Evolutionary conservation across 352 stramenopile species (phyloP).

Genomic region (Phytopythium kandeliae): DNA sequence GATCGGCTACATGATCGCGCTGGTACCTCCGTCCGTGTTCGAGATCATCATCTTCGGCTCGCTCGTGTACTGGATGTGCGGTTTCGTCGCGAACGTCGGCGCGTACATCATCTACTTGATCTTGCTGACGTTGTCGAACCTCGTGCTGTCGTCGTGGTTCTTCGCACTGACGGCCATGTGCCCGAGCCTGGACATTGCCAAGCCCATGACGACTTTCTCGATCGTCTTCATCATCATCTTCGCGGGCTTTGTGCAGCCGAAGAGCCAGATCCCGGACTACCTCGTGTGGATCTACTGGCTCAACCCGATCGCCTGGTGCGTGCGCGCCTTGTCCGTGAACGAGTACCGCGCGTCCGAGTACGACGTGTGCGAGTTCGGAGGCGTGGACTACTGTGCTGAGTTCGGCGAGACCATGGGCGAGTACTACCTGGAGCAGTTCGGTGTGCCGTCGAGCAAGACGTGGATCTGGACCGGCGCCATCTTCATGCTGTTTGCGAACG

Average conservation of each 20-base stretch:
- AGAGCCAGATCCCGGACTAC: conserved; percentile 28
- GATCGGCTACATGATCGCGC: conserved; percentile 21
- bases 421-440: conserved; percentile 30
- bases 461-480: conserved; percentile 30
- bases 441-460: conserved; percentile 25
- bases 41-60: conserved; percentile 67
- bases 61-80: conserved; percentile 79
- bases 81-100: conserved; percentile 17
- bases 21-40: conserved; percentile 28
- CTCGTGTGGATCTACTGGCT: conserved; percentile 58
- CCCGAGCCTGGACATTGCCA: conserved; percentile 22
- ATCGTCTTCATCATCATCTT: conserved; percentile 36
- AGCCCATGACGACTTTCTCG: conserved; percentile 33
- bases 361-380: conserved; percentile 23
- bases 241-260: conserved; percentile 27
- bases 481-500: conserved; percentile 24
- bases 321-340: conserved; percentile 37
- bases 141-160: conserved; percentile 30
- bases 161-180: conserved; percentile 23
- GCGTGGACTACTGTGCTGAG: conserved; percentile 26
- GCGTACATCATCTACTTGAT: conserved; percentile 26
- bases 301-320: conserved; percentile 45
- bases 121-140: conserved; percentile 23
- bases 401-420: conserved; percentile 27
- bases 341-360: conserved; percentile 29